Evolutionary conservation across 2,329 filamentous ascomycete genomes (phyloP).

Genomic region (Penicillium carneum): DNA sequence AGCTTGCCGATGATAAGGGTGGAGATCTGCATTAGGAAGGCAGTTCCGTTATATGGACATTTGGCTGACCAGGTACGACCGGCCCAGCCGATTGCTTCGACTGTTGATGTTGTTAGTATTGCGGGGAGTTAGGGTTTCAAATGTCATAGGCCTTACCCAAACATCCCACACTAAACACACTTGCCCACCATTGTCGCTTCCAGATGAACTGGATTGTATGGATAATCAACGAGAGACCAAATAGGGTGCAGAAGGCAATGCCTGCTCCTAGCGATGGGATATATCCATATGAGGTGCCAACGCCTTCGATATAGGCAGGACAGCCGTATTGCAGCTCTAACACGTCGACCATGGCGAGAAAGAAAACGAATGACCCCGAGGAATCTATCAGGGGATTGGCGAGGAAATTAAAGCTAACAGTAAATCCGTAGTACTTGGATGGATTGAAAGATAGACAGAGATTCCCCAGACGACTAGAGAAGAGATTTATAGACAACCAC

Average conservation of each 20-base stretch:
- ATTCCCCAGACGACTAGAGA: neutral
- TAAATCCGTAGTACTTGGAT: neutral
- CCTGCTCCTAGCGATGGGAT: conserved; percentile 45
- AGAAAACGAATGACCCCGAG: neutral
- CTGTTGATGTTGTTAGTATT: conserved; percentile 27
- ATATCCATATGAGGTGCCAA: conserved; percentile 45
- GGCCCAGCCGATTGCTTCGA: conserved; percentile 59
- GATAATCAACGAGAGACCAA: conserved; percentile 46
- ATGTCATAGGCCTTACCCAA: conserved; percentile 39
- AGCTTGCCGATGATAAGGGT: conserved; percentile 44
- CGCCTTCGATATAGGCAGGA: conserved; percentile 37
- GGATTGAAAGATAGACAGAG: neutral
- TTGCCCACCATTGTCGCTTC: conserved; percentile 51
- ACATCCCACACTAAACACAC: conserved; percentile 48
- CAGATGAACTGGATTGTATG: conserved; percentile 47
- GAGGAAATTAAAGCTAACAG: neutral
- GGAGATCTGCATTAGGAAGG: conserved; percentile 61
- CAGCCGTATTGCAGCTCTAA: conserved; percentile 34
- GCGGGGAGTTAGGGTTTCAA: conserved; percentile 4
- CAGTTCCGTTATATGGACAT: conserved; percentile 59
- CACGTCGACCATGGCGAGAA: conserved; percentile 21
- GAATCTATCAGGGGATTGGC: too few relatives aligned
- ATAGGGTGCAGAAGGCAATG: conserved; percentile 45
- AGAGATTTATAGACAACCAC: conserved; percentile 1
- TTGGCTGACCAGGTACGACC: conserved; percentile 58